phyloP scores from a whole-genome alignment of 164 flowering plant genomes.

The Annona squamosa region DNA sequence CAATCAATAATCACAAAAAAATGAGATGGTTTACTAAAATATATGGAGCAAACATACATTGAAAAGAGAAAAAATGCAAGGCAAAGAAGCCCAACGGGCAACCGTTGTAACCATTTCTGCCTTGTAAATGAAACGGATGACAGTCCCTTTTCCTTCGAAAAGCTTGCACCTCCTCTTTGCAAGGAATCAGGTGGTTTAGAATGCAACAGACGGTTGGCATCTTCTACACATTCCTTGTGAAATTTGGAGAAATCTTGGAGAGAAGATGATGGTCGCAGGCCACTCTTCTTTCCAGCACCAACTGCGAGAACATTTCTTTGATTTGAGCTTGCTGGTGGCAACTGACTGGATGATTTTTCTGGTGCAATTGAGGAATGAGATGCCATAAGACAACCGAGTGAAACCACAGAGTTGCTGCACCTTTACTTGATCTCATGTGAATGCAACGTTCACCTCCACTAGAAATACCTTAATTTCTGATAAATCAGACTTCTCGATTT shows the following conservation, averaged over 20 bases:
- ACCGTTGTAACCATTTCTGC: conserved; percentile 47
- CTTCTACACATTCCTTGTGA: not conserved
- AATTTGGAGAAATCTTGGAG: conserved; percentile 14
- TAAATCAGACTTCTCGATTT: conserved; percentile 5
- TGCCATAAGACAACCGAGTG: conserved; percentile 29
- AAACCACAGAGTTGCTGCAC: conserved; percentile 29
- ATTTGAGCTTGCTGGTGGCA: conserved; percentile 29
- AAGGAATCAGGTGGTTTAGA: conserved; percentile 28
- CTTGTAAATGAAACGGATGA: conserved; percentile 30
- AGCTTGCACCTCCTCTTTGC: conserved; percentile 58
- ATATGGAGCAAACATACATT: conserved; percentile 26
- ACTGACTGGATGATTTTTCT: conserved; percentile 31
- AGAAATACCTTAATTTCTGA: conserved; percentile 9
- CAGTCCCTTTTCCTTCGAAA: conserved; percentile 64
- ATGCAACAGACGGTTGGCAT: conserved; percentile 11
- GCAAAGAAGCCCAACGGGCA: conserved; percentile 31
- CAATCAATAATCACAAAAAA: conserved; percentile 86
- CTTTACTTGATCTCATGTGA: conserved; percentile 38
- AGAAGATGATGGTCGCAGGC: conserved; percentile 58
- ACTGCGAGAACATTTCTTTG: conserved; percentile 24
- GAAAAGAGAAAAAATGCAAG: conserved; percentile 37
- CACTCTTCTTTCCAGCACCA: conserved; percentile 30
- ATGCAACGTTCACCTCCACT: not conserved
- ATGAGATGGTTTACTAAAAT: conserved; percentile 39
- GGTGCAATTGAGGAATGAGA: conserved; percentile 33